Conservation (phyloP, 176 grass and related monocot genomes). For the Aegilops umbellulata region DNA sequence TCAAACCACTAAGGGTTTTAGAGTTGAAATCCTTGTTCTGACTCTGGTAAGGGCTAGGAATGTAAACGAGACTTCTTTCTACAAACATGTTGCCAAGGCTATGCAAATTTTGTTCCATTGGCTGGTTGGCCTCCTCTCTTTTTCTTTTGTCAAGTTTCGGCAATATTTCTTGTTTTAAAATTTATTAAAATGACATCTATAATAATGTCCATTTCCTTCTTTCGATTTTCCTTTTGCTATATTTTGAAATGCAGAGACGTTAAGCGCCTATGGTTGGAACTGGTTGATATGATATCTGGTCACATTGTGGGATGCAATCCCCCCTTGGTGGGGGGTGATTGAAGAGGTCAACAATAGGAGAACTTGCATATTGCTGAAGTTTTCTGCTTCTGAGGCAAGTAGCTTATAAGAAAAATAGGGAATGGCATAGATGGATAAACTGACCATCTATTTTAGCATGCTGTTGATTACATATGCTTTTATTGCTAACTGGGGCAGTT, state of each 20-base stretch:
- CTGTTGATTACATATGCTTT: slow-evolving; percentile 36
- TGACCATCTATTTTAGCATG: not conserved
- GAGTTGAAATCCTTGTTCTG: not conserved
- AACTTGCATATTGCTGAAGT: slow-evolving; percentile 19
- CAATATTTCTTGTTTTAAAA: not conserved
- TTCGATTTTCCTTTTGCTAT: not conserved
- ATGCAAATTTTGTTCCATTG: not conserved
- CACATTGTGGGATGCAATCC: slow-evolving; percentile 20
- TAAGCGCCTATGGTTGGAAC: slow-evolving; percentile 32
- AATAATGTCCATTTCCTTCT: not conserved
- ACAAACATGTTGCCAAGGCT: not conserved
- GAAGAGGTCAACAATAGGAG: slow-evolving; percentile 25
- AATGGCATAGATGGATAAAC: slow-evolving; percentile 34
- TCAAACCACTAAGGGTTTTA: not conserved
- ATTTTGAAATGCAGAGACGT: slow-evolving; percentile 33
- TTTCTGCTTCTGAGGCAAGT: slow-evolving; percentile 34
- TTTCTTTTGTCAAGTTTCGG: not conserved
- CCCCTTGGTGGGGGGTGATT: slow-evolving; percentile 22
- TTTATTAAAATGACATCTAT: slow-evolving; percentile 11
- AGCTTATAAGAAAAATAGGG: slow-evolving; percentile 37
- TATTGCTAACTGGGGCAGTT: slow-evolving; percentile 22
- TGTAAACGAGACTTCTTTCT: not conserved
- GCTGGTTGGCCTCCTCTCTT: not conserved
- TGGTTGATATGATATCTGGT: slow-evolving; percentile 33
- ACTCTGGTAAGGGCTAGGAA: not conserved